Base-by-base conservation (phyloP, 2,329 filamentous ascomycete species). In the Teratosphaeriaceae sp. region DNA sequence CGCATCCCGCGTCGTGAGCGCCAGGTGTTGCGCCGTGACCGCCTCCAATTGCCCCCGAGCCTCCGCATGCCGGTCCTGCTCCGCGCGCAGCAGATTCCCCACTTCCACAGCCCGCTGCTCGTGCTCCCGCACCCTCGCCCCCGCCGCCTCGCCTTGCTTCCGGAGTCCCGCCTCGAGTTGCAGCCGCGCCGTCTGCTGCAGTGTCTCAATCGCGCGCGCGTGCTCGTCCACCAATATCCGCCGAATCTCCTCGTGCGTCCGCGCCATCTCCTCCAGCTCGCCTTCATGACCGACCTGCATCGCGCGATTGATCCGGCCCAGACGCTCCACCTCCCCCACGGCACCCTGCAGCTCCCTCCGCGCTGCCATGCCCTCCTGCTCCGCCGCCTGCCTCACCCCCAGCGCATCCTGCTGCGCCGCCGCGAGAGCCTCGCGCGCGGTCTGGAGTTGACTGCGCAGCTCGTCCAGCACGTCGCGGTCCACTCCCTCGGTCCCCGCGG, bases 401-500 rank as follows among this genome's bases (percentile, higher is more conserved):
- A 81, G 62, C 20, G 77, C 60, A 26, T 79, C 73, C 8, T 71
- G 68, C 55, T 81, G 76, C 22, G 78, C 60, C 33, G 75, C 74
- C 46, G 79, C 71, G 22, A 82, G 66, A 1, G 69, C 69, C 48
- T 78, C 70, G 18, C 80, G 80, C 49, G 83, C 87, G 46, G 90
- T 82, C 46, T 85, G 81, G 1, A 94, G 65, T 59, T 96, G 84
- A 3, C 74, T 74, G 38, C 87, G 80, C 23, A 98, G 70, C 1
- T 84, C 83, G 62, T 98, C 92, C 3, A 98, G 85, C 27, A 97
- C 71, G 56, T 97, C 88, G 30, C 90, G 79, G n/a, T 94, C 95
- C 27, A 98, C 85, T 3, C 90, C 90, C 57, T 90, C 89, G n/a
- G n/a, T n/a, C 53, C 92, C 82, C 9, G 89, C 86, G 58, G 89